Percentiles rank a stretch among this genome's conserved stretches.
Conservation (phyloP, 257 asterid genomes). For the Capsicum pubescens region DNA sequence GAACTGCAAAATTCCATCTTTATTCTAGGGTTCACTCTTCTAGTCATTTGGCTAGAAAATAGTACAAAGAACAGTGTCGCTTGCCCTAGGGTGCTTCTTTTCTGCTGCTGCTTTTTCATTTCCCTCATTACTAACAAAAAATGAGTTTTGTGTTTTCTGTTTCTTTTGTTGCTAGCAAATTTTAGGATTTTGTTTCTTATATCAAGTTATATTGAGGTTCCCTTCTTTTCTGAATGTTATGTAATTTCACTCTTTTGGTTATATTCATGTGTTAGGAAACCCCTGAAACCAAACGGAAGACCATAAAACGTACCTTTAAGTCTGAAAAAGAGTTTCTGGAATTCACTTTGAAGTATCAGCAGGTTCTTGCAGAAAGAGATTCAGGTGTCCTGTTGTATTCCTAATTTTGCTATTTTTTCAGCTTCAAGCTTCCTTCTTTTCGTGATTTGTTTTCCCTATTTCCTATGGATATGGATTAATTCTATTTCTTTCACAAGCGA, state of each 20-base stretch:
- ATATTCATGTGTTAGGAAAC: conserved; percentile 53
- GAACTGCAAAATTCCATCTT: conserved; percentile 16
- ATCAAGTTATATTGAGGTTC: conserved; percentile 15
- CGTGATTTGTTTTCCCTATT: conserved; percentile 7
- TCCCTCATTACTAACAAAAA: neutral
- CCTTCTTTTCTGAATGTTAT: conserved; percentile 11
- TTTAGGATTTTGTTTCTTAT: conserved; percentile 18
- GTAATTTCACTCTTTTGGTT: conserved; percentile 8
- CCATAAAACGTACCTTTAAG: conserved; percentile 65
- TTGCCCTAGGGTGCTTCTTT: neutral
- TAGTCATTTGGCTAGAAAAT: conserved; percentile 17
- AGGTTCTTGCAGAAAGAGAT: conserved; percentile 89
- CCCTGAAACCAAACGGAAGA: conserved; percentile 85
- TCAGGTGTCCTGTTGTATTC: conserved; percentile 64
- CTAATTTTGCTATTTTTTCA: conserved; percentile 27
- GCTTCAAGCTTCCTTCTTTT: conserved; percentile 16
- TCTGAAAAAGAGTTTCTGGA: conserved; percentile 91
- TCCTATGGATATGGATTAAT: conserved; percentile 15
- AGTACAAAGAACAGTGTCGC: conserved; percentile 1
- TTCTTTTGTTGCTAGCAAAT: neutral
- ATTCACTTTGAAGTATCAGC: conserved; percentile 88
- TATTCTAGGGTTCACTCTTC: conserved; percentile 1
- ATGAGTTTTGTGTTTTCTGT: neutral
- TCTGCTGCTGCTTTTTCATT: conserved; percentile 3
- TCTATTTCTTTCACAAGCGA: neutral